Base-by-base conservation (phyloP, 2,329 filamentous ascomycete genomes). In the Colletotrichum sp. region DNA sequence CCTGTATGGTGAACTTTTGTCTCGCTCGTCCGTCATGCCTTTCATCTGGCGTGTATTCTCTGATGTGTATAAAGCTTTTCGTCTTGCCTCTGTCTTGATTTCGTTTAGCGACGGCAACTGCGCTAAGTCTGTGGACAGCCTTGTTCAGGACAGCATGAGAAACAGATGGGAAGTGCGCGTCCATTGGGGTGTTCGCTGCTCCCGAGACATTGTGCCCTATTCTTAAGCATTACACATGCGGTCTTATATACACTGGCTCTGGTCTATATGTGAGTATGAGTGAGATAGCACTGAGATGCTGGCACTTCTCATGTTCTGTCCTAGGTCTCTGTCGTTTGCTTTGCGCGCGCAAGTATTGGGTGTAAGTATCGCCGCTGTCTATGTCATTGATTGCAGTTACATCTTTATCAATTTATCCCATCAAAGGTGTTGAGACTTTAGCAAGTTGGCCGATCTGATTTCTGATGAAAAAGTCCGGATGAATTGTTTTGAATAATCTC, bases 61-160 rank as follows among this genome's bases (percentile, higher is more conserved):
- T n/a, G 19, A n/a, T 3, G 5, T 9, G 16, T 6, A 44, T 11
- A 4, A n/a, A n/a, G 13, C 13, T 3, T 19, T 44, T 19, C 0
- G 2, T 12, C 8, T 44, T 1, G 8, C 6, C 19, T 44, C 11
- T 48, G 39, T n/a, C 7, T n/a, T 5, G 9, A 48, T 19, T 11
- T 44, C 5, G 8, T 11, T n/a, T n/a, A 3, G 12, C 2, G 2
- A 48, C 1, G 0, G 39, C 9, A 12, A 48, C 39, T n/a, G 39
- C 9, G 19, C 19, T 2, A 1, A 0, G 9, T 12, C 39, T 48
- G 9, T 1, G 19, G 7, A 4, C 0, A 0, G 5, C 19, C 19
- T n/a, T n/a, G 9, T 48, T 48, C 0, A 0, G 5, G 19, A 48
- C 5, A 12, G 39, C 39, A 48, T 12, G 5, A n/a, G 39, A 48